A percentile compares a stretch with the other conserved stretches of the same genome.
phyloP scores from a whole-genome alignment of 2,329 filamentous ascomycete species.

The Bipolaris sorokiniana region DNA sequence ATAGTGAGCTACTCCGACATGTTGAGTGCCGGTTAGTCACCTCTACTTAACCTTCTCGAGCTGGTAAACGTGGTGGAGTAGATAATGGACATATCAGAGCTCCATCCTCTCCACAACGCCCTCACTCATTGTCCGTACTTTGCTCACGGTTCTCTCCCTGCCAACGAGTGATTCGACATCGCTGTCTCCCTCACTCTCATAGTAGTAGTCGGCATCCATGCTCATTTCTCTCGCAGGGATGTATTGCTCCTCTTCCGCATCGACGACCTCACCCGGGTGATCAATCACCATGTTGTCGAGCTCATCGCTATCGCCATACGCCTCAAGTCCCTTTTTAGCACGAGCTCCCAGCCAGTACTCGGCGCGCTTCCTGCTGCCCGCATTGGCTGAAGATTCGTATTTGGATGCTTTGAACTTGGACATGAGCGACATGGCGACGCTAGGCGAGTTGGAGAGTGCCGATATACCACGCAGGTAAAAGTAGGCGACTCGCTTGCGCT shows the following conservation, averaged over 20 bases:
- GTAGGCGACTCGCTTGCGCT: slow-evolving; percentile 90
- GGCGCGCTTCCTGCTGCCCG: slow-evolving; percentile 77
- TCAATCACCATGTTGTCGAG: slow-evolving; percentile 50
- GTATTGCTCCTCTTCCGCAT: slow-evolving; percentile 49
- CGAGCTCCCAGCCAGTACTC: slow-evolving; percentile 85
- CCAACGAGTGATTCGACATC: slow-evolving; percentile 42
- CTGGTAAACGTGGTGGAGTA: not conserved
- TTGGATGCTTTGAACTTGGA: slow-evolving; percentile 52
- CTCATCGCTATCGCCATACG: slow-evolving; percentile 54
- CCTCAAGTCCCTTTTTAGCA: slow-evolving; percentile 54
- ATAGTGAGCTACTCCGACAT: not conserved
- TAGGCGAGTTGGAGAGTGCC: slow-evolving; percentile 70
- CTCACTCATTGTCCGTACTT: slow-evolving; percentile 60
- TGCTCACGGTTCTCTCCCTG: slow-evolving; percentile 48
- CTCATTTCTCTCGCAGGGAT: slow-evolving; percentile 39
- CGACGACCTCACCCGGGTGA: slow-evolving; percentile 47
- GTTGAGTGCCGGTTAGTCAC: slow-evolving; percentile 1
- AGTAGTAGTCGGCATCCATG: slow-evolving; percentile 40
- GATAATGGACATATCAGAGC: slow-evolving; percentile 41
- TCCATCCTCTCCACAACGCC: slow-evolving; percentile 62
- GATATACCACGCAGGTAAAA: slow-evolving; percentile 89
- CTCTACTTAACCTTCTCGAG: not conserved
- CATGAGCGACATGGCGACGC: slow-evolving; percentile 46
- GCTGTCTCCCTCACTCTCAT: slow-evolving; percentile 41
- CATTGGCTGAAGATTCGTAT: slow-evolving; percentile 56